These are phyloP conservation scores for Camelina hispida DNA, from an alignment of 345 rosid genomes.

Conservation along the genomic window DNA sequence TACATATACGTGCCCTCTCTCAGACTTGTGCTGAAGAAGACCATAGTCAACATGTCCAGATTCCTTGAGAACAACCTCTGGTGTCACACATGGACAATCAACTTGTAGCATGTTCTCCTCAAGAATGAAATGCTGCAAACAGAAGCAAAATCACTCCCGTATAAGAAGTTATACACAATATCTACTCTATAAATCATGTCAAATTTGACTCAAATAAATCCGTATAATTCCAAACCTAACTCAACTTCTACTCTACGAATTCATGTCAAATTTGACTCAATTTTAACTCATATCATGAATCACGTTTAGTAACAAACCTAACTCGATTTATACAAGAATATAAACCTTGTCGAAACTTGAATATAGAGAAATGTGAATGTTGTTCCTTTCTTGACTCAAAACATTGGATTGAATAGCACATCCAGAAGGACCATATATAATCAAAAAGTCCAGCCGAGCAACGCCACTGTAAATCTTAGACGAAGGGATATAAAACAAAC, in stretches of 20 bases:
- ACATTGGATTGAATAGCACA: slow-evolving; percentile 84
- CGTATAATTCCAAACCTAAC: too few relatives aligned
- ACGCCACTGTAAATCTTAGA: too few relatives aligned
- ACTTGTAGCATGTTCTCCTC: slow-evolving; percentile 97
- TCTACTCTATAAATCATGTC: slow-evolving; percentile 3
- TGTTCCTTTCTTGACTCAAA: slow-evolving; percentile 68
- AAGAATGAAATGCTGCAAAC: slow-evolving; percentile 82
- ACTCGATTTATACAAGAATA: neutral
- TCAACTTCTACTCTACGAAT: too few relatives aligned
- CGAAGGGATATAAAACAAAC: too few relatives aligned
- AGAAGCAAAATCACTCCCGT: neutral
- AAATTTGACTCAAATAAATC: too few relatives aligned
- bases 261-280: neutral
- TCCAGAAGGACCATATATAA: slow-evolving; percentile 96
- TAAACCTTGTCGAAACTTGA: neutral
- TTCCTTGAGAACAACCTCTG: slow-evolving; percentile 90
- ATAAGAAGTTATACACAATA: neutral
- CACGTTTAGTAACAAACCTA: neutral
- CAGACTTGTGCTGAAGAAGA: too few relatives aligned
- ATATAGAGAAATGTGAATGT: neutral
- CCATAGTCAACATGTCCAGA: slow-evolving; percentile 84
- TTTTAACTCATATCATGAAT: too few relatives aligned
- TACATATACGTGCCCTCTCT: too few relatives aligned
- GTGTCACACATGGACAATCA: slow-evolving; percentile 96
- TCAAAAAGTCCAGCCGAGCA: too few relatives aligned